Percentiles rank a stretch among this genome's conserved stretches.
Conservation (phyloP, 2,329 filamentous ascomycete genomes). For the Aspergillus candidus region DNA sequence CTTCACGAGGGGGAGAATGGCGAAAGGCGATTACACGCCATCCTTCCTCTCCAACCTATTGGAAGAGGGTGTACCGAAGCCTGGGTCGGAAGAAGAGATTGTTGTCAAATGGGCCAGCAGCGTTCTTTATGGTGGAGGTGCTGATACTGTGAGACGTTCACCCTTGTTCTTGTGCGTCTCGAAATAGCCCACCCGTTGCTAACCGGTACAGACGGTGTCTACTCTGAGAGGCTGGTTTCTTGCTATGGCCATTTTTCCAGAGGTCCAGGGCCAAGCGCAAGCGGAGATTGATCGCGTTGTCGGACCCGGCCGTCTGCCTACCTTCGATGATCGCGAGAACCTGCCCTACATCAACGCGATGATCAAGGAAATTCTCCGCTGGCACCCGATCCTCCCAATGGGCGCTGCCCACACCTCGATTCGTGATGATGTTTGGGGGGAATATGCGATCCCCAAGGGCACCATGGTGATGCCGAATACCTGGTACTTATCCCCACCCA, state of each 20-base stretch:
- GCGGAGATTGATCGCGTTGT: conserved; percentile 14
- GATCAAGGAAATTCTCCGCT: conserved; percentile 29
- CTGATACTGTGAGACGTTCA: conserved; percentile 31
- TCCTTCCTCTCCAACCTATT: no score
- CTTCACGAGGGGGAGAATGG: conserved; percentile 9
- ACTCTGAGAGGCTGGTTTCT: conserved; percentile 13
- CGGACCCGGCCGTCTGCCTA: conserved; percentile 8
- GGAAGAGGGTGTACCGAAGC: neutral
- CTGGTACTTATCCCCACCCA: conserved; percentile 24
- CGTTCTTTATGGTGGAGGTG: conserved; percentile 39
- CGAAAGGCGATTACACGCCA: no score
- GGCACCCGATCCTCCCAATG: conserved; percentile 25
- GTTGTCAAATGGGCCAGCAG: conserved; percentile 29
- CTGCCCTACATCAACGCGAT: conserved; percentile 31
- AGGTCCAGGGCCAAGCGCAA: conserved; percentile 13
- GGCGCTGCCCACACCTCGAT: conserved; percentile 21
- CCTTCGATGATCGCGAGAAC: conserved; percentile 10
- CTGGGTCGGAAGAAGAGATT: conserved; percentile 27
- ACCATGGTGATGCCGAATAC: conserved; percentile 30
- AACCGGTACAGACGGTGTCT: conserved; percentile 8
- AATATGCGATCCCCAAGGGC: conserved; percentile 31
- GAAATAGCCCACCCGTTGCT: neutral
- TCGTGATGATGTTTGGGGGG: conserved; percentile 19
- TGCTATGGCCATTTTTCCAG: conserved; percentile 15
- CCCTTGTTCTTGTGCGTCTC: neutral